Evolutionary conservation across 1,284 basidiomycete genomes (phyloP).

Genomic region (Stereum hirsutum): DNA sequence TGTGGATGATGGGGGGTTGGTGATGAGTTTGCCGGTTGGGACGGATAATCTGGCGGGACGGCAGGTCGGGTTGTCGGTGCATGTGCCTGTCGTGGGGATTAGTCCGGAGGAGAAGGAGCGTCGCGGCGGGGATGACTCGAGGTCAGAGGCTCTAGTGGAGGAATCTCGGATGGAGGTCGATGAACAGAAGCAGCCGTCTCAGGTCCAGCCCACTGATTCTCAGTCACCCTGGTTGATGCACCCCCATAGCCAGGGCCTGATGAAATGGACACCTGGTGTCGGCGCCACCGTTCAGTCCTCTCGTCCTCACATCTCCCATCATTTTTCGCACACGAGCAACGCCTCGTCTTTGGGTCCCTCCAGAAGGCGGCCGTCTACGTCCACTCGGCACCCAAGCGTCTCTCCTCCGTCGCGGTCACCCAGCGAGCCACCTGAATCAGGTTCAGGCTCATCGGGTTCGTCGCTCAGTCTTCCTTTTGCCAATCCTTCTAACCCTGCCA

Average conservation of each 20-base stretch:
- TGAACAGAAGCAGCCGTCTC: constrained; percentile 1
- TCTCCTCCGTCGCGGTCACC: constrained; percentile 9
- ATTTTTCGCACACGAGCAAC: constrained; percentile 1
- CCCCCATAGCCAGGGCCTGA: neutral
- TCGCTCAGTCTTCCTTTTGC: constrained; percentile 6
- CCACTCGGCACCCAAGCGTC: neutral
- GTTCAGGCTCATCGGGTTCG: constrained; percentile 6
- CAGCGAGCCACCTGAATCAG: constrained; percentile 8
- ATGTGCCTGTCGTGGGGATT: constrained; percentile 12
- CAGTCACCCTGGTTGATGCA: neutral
- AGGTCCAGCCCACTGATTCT: too few relatives aligned
- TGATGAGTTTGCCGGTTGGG: constrained; percentile 4
- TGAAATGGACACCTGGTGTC: neutral
- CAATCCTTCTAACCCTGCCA: neutral
- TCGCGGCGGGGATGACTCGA: too few relatives aligned
- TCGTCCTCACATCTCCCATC: neutral
- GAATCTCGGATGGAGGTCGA: constrained; percentile 18
- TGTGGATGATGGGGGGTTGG: constrained; percentile 15
- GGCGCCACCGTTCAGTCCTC: neutral
- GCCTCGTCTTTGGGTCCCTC: neutral
- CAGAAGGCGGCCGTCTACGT: neutral
- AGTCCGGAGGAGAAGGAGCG: constrained; percentile 20
- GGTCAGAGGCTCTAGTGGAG: neutral
- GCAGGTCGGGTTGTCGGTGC: constrained; percentile 10
- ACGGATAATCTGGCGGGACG: constrained; percentile 12